Evolutionary conservation across 2,329 filamentous ascomycete species (phyloP).

Genomic region (Harringtonia aguacate): DNA sequence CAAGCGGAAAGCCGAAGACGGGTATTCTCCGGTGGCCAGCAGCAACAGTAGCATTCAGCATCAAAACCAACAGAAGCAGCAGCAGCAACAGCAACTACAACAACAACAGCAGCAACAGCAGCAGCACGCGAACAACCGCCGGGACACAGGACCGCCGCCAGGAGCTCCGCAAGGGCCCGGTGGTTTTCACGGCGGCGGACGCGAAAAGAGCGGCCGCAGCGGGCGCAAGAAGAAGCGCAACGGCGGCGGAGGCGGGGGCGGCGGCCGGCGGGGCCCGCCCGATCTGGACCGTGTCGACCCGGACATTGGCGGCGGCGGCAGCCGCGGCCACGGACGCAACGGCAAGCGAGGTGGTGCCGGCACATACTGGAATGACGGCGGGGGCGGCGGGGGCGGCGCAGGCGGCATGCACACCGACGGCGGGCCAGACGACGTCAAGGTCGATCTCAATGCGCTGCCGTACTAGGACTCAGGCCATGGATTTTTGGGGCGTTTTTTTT

Average conservation of each 20-base stretch:
- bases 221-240: constrained; percentile 12
- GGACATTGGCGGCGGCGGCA: constrained; percentile 11
- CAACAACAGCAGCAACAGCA: neutral
- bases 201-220: constrained; percentile 1
- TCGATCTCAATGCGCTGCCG: constrained; percentile 13
- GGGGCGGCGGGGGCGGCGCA: neutral
- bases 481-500: neutral
- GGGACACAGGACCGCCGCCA: neutral
- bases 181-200: neutral
- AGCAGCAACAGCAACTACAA: neutral
- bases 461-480: constrained; percentile 2
- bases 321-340: constrained; percentile 1
- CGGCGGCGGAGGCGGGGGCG: constrained; percentile 4
- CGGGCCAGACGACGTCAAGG: constrained; percentile 8
- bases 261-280: constrained; percentile 7
- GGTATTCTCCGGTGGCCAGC: neutral
- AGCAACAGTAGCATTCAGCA: too few relatives aligned
- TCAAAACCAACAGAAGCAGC: neutral
- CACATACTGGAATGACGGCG: constrained; percentile 1
- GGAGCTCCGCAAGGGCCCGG: neutral
- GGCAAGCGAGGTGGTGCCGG: constrained; percentile 4
- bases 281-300: constrained; percentile 13
- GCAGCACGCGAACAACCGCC: neutral
- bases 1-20: constrained; percentile 11
- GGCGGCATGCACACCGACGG: constrained; percentile 1